Conservation (phyloP, 495 filamentous ascomycete species). For the Talaromyces proteolyticus region DNA sequence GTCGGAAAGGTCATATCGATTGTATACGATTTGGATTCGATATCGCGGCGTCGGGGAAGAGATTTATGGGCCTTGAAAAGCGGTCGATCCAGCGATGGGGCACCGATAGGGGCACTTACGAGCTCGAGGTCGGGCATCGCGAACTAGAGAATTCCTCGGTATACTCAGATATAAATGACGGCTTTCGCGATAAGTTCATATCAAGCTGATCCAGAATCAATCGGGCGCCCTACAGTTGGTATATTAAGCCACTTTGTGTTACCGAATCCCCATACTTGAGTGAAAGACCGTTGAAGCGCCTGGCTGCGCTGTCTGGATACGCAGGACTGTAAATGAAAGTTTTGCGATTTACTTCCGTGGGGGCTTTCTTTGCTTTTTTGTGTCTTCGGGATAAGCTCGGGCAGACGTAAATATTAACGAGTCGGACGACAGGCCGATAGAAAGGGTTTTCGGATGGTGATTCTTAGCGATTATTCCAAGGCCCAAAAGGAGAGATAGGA, state of each 20-base stretch:
- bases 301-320: background rate
- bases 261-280: background rate
- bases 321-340: background rate
- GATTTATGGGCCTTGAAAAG: conserved; percentile 41
- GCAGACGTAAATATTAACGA: too few species aligned
- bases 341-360: too few species aligned
- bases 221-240: too few species aligned
- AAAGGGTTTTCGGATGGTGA: too few species aligned
- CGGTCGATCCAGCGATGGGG: conserved; percentile 21
- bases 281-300: background rate
- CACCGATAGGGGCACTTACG: conserved; percentile 25
- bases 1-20: conserved; percentile 17
- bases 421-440: background rate
- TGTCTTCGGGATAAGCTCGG: too few species aligned
- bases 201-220: too few species aligned
- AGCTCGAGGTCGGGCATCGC: conserved; percentile 34
- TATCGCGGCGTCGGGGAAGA: conserved; percentile 31
- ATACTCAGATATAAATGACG: too few species aligned
- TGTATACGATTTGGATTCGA: conserved; percentile 11
- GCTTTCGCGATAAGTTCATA: too few species aligned
- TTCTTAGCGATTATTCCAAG: too few species aligned
- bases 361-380: background rate
- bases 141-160: too few species aligned
- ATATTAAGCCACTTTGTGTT: background rate
- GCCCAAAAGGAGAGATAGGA: background rate